phyloP scores from a whole-genome alignment of 2,329 filamentous ascomycete genomes.

The Geosmithia flava region DNA sequence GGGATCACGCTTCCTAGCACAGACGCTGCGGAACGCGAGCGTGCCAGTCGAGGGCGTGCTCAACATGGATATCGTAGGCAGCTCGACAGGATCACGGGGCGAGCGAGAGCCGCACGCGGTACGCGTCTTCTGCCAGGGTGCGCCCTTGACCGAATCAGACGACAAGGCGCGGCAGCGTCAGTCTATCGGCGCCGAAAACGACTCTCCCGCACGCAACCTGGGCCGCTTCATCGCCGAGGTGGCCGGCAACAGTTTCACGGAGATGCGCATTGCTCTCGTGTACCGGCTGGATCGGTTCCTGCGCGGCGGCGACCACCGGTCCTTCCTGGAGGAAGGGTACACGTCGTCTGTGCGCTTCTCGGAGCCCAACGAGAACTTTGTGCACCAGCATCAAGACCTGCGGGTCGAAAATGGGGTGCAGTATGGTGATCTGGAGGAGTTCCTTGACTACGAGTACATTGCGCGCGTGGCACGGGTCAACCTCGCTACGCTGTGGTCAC shows the following conservation, averaged over 20 bases:
- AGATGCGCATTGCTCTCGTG: constrained; percentile 42
- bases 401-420: constrained; percentile 34
- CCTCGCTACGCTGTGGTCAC: constrained; percentile 37
- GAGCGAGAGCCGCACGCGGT: constrained; percentile 34
- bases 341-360: constrained; percentile 41
- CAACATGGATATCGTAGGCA: constrained; percentile 46
- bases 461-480: constrained; percentile 42
- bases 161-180: constrained; percentile 23
- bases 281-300: constrained; percentile 44
- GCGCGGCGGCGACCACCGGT: constrained; percentile 41
- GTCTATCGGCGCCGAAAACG: constrained; percentile 38
- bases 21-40: constrained; percentile 35
- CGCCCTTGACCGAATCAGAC: constrained; percentile 27
- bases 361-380: constrained; percentile 43
- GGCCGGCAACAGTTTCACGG: constrained; percentile 33
- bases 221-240: constrained; percentile 43
- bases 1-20: constrained; percentile 37
- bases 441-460: constrained; percentile 43
- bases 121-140: constrained; percentile 40
- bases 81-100: constrained; percentile 29
- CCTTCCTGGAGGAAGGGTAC: constrained; percentile 43
- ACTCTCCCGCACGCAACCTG: constrained; percentile 40
- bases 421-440: constrained; percentile 42
- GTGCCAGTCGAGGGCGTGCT: constrained; percentile 44
- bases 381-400: constrained; percentile 44